phyloP scores from a whole-genome alignment of 1,284 basidiomycete species.

The Hortiboletus rubellus region DNA sequence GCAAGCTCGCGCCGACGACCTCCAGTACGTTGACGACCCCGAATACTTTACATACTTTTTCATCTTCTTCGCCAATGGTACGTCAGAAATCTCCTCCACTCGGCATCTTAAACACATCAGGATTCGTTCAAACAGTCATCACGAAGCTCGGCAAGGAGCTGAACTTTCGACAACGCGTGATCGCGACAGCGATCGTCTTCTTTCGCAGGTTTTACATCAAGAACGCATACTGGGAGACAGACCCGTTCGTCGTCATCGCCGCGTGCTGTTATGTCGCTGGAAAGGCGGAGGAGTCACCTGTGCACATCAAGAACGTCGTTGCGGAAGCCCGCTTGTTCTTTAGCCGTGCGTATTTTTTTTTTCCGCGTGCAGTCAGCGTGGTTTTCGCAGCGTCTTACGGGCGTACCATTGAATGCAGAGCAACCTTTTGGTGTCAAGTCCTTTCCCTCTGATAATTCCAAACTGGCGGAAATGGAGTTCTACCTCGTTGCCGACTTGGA shows the following conservation, averaged over 20 bases:
- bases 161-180: slow-evolving; percentile 81
- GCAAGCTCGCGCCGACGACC: slow-evolving; percentile 73
- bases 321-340: slow-evolving; percentile 80
- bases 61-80: slow-evolving; percentile 85
- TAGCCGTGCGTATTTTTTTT: slow-evolving; percentile 53
- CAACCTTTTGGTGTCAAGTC: slow-evolving; percentile 70
- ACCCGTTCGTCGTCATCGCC: slow-evolving; percentile 89
- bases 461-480: slow-evolving; percentile 98
- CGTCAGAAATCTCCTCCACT: background rate
- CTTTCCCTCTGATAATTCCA: slow-evolving; percentile 85
- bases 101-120: background rate
- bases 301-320: slow-evolving; percentile 94
- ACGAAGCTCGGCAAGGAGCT: slow-evolving; percentile 87
- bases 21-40: slow-evolving; percentile 72
- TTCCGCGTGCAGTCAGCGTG: background rate
- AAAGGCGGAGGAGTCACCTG: slow-evolving; percentile 94
- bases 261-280: slow-evolving; percentile 96
- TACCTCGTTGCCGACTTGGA: slow-evolving; percentile 96
- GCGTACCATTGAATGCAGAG: slow-evolving; percentile 33
- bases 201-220: slow-evolving; percentile 95
- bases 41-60: slow-evolving; percentile 76
- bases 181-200: slow-evolving; percentile 92
- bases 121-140: slow-evolving; percentile 55
- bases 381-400: background rate
- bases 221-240: slow-evolving; percentile 91